phyloP scores from a whole-genome alignment of 2,329 filamentous ascomycete genomes.

The Tolypocladium pustulatum region DNA sequence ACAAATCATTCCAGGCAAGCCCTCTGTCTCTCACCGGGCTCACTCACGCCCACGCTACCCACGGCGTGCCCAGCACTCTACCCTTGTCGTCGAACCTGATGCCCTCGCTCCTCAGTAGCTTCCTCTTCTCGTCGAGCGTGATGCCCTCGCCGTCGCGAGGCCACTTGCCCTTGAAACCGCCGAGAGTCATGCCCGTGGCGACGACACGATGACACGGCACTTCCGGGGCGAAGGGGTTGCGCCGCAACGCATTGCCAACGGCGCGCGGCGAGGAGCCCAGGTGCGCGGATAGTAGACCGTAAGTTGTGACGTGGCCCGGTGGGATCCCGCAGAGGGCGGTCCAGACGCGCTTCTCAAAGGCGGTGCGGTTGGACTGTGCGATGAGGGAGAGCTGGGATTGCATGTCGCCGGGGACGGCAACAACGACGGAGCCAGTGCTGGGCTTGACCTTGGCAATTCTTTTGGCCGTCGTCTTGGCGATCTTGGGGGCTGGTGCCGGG shows the following conservation, averaged over 20 bases:
- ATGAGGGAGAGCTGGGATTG: conserved; percentile 33
- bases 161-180: conserved; percentile 61
- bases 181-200: conserved; percentile 59
- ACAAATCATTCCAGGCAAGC: background rate
- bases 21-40: background rate
- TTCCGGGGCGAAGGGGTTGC: conserved; percentile 73
- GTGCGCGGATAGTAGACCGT: conserved; percentile 58
- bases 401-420: conserved; percentile 16
- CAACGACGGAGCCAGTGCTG: background rate
- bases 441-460: background rate
- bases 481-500: background rate
- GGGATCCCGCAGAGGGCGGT: conserved; percentile 68
- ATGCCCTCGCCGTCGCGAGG: conserved; percentile 49
- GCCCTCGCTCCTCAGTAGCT: conserved; percentile 51
- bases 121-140: conserved; percentile 54
- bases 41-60: conserved; percentile 26
- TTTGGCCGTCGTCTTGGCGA: background rate
- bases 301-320: conserved; percentile 63
- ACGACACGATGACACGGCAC: conserved; percentile 78
- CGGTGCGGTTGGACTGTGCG: conserved; percentile 30
- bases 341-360: conserved; percentile 58
- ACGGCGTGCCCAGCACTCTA: conserved; percentile 48
- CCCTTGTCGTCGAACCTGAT: conserved; percentile 52
- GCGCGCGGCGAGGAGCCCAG: conserved; percentile 64
- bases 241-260: conserved; percentile 64